Conservation (phyloP, 805 yeast genomes). For the Saccharomycopsis sp. region DNA sequence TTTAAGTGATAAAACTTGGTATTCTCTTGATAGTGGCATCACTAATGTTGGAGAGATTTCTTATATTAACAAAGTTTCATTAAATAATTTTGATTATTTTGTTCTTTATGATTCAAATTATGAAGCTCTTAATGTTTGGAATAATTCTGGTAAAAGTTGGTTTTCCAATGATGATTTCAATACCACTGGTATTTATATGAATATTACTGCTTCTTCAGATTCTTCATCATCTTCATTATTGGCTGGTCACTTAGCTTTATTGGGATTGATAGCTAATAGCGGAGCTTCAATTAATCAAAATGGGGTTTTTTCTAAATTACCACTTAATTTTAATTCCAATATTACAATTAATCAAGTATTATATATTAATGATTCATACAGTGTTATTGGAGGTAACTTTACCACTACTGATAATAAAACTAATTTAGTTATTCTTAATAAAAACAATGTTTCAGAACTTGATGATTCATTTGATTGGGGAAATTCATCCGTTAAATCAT, state of each 20-base stretch:
- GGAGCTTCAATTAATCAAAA: conserved; percentile 20
- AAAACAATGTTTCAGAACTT: conserved; percentile 15
- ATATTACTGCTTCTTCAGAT: conserved; percentile 24
- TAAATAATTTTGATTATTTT: conserved; percentile 32
- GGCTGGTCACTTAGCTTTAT: conserved; percentile 21
- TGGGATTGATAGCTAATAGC: conserved; percentile 12
- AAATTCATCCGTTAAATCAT: conserved; percentile 11
- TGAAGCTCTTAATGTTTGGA: conserved; percentile 28
- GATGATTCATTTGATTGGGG: conserved; percentile 18
- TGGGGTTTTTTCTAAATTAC: conserved; percentile 19
- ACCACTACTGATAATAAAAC: conserved; percentile 17
- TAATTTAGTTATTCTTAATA: conserved; percentile 11
- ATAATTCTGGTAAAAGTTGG: conserved; percentile 29
- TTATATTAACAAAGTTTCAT: conserved; percentile 25
- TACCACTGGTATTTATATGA: conserved; percentile 19
- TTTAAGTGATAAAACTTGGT: conserved; percentile 31
- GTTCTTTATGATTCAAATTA: conserved; percentile 26
- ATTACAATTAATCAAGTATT: conserved; percentile 8
- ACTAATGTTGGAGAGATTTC: conserved; percentile 12
- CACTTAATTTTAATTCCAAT: conserved; percentile 19
- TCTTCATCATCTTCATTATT: conserved; percentile 20
- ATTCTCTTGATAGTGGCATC: conserved; percentile 13
- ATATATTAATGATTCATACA: conserved; percentile 13
- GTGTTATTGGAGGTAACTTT: conserved; percentile 22
- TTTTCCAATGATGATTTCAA: conserved; percentile 20